Conservation (phyloP, 208 protist species). For the Naegleria fowleri region DNA sequence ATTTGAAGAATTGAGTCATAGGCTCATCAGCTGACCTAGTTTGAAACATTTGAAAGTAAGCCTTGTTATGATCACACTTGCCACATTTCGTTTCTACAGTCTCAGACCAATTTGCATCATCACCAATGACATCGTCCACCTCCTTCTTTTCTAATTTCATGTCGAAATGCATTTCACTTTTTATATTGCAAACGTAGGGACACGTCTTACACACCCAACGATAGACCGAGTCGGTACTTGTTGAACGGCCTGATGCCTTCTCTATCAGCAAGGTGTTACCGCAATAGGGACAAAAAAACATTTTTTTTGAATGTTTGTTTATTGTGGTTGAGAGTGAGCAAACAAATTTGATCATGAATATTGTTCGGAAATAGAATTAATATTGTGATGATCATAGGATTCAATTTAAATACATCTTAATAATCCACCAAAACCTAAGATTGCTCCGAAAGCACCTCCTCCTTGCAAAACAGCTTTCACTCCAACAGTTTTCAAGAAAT, state of each 20-base stretch:
- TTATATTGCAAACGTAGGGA: conserved; percentile 21
- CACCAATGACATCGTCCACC: conserved; percentile 32
- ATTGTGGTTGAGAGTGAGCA: too few species aligned
- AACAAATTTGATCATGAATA: too few species aligned
- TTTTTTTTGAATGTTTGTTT: conserved; percentile 18
- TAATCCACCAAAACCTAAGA: conserved; percentile 19
- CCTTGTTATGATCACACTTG: conserved; percentile 9
- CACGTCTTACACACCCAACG: conserved; percentile 16
- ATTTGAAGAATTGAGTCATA: conserved; percentile 36
- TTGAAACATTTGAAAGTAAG: conserved; percentile 29
- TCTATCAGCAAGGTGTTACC: not conserved
- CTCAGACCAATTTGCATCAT: not conserved
- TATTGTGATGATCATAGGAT: not conserved
- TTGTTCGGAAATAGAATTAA: too few species aligned
- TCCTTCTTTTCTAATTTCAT: conserved; percentile 28
- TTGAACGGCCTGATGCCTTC: not conserved
- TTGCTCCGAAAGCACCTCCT: conserved; percentile 4
- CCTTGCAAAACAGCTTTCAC: not conserved
- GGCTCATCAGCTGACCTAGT: conserved; percentile 34
- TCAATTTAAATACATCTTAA: conserved; percentile 8
- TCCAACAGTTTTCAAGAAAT: not conserved
- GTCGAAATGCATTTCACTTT: not conserved
- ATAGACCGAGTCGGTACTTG: not conserved
- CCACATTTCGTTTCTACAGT: conserved; percentile 25
- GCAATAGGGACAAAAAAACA: conserved; percentile 24